These are phyloP conservation scores for Ophiostoma tasmaniense DNA, from an alignment of 2,329 filamentous ascomycete genomes.

Conservation along the genomic window DNA sequence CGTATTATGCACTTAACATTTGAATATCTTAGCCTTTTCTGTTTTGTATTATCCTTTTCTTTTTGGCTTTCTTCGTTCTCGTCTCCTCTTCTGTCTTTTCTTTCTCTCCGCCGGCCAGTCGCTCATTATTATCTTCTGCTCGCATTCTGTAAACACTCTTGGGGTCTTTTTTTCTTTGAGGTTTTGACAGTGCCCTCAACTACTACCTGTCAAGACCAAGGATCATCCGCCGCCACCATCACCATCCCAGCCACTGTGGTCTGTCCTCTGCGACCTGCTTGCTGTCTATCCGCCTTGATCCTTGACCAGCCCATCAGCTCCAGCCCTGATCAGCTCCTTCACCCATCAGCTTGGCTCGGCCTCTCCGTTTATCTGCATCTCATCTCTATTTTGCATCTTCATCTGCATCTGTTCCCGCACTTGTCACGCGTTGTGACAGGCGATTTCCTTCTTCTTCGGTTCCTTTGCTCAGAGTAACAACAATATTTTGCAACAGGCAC, in stretches of 20 bases:
- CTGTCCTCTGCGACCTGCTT: not conserved
- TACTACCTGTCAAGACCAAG: not conserved
- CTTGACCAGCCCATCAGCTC: not conserved
- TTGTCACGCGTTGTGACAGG: not conserved
- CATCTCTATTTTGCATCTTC: not conserved
- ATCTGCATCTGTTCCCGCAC: not conserved
- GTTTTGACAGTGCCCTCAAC: no score
- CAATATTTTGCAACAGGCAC: no score
- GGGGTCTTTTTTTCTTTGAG: not conserved
- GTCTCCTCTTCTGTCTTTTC: not conserved
- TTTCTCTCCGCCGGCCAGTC: not conserved
- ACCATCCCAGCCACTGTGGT: not conserved
- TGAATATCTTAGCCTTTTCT: not conserved
- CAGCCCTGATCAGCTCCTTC: not conserved
- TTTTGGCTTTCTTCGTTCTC: not conserved
- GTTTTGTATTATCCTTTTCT: not conserved
- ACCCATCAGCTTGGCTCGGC: not conserved
- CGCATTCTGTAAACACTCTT: no score
- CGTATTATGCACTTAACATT: not conserved
- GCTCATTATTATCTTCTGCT: not conserved
- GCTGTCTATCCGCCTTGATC: not conserved
- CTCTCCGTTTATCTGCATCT: not conserved
- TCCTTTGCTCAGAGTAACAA: no score
- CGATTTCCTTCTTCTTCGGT: not conserved
- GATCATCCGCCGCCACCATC: not conserved